Conservation (phyloP, 257 asterid genomes). For the Prunella vulgaris region DNA sequence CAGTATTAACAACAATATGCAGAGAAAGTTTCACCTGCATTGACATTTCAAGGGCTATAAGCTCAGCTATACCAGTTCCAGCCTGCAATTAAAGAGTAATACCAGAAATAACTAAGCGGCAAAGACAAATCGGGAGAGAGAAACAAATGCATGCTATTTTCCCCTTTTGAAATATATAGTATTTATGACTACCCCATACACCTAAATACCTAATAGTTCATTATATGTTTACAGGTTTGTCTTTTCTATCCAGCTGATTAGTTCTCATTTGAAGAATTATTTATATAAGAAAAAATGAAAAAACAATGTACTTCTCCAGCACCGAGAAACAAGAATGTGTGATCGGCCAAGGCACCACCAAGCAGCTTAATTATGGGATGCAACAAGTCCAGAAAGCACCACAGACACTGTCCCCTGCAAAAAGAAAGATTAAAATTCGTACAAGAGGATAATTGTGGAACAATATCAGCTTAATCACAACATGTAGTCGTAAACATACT, state of each 20-base stretch:
- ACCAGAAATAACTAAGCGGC: too few relatives aligned
- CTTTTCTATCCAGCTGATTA: neutral
- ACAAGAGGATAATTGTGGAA: neutral
- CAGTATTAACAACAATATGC: neutral
- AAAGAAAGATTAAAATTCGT: slow-evolving; percentile 7
- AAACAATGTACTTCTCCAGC: slow-evolving; percentile 80
- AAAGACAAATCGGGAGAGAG: neutral
- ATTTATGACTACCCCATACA: too few relatives aligned
- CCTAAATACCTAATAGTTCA: too few relatives aligned
- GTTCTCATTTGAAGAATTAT: neutral
- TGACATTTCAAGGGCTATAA: slow-evolving; percentile 88
- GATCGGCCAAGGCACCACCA: slow-evolving; percentile 85
- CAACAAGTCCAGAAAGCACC: slow-evolving; percentile 88
- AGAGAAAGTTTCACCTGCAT: slow-evolving; percentile 50
- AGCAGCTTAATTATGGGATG: slow-evolving; percentile 79
- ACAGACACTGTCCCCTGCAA: slow-evolving; percentile 95
- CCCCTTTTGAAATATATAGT: neutral
- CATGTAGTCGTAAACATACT: slow-evolving; percentile 67
- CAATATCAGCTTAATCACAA: slow-evolving; percentile 16
- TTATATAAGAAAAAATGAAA: neutral
- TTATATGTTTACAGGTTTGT: too few relatives aligned
- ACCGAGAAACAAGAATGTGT: slow-evolving; percentile 91
- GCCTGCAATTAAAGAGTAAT: slow-evolving; percentile 58
- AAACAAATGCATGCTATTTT: neutral
- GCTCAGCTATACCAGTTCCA: slow-evolving; percentile 97